Evolutionary conservation across 192 early-diverging fungal species (phyloP), one percentile per base, ranked within the genome.

Genomic region (Backusella parvicylindrica): DNA sequence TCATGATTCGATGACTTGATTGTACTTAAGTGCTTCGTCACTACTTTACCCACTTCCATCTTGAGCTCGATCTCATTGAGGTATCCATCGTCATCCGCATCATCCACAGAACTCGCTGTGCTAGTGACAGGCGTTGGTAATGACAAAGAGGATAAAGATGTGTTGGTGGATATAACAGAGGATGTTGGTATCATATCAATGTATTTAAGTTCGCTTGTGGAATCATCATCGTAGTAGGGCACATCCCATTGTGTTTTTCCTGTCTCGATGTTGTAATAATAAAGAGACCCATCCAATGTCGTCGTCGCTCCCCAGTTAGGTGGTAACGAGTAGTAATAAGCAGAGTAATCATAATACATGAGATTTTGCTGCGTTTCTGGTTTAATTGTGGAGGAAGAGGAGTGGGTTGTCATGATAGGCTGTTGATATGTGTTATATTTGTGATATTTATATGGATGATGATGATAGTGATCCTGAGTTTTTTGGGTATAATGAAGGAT

Each of bases 191-290:
- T 6, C 21, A 23, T 30, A n/a, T 77, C 31, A 31, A 40, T 26
- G 21, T 16, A 26, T 33, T 21, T 35, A 36, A 3, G 65, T 9
- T 35, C n/a, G 2, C 33, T 37, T 1, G 33, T 31, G 33, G 18
- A 31, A 23, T 6, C 26, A 43, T 49, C 28, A 15, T 38, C 6
- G 36, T 75, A 37, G 41, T 74, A 80, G 18, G 86, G 86, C 23
- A 79, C 70, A 21, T 77, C 82, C 88, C 88, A 89, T 65, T 85
- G 87, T 26, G 84, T 84, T 47, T 82, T 69, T 7, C 79, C 74
- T 9, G 86, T 89, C 23, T 84, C 72, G 35, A 72, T 71, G 60
- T 89, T 85, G 47, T 84, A 88, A 69, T 88, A 88, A 50, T 88
- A 89, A 6, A 83, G 68, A 26, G 74, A 77, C 2, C 84, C 84